These are phyloP conservation scores for Zygotorulaspora mrakii DNA, from an alignment of 1,139 yeast genomes.

Conservation along the genomic window DNA sequence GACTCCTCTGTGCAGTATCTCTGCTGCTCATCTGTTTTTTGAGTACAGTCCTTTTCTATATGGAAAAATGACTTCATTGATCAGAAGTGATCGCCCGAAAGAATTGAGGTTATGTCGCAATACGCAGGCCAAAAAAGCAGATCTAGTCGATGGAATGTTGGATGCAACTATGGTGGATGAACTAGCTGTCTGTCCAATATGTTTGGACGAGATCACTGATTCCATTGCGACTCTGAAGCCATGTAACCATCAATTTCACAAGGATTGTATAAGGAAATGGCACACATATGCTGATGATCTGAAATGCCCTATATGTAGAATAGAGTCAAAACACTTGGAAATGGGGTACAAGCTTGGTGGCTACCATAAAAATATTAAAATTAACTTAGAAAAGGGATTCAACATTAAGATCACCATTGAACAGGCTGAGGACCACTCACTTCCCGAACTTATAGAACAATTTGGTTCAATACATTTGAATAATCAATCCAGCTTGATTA, in stretches of 20 bases:
- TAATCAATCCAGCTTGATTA: background rate
- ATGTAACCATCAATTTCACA: constrained; percentile 32
- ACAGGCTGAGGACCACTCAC: constrained; percentile 8
- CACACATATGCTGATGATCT: constrained; percentile 27
- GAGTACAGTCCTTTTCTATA: too few species aligned
- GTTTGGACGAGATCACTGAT: constrained; percentile 24
- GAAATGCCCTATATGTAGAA: constrained; percentile 33
- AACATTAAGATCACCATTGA: constrained; percentile 13
- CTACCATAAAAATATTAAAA: constrained; percentile 7
- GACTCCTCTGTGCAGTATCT: too few species aligned
- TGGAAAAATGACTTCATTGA: too few species aligned
- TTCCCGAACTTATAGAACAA: constrained; percentile 4
- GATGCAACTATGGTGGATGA: constrained; percentile 1
- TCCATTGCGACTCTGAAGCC: constrained; percentile 24
- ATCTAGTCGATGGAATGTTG: background rate
- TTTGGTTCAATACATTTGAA: constrained; percentile 1
- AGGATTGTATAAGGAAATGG: constrained; percentile 33
- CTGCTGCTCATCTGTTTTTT: too few species aligned
- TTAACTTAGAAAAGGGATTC: constrained; percentile 20
- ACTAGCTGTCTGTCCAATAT: constrained; percentile 24
- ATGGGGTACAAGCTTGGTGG: constrained; percentile 3
- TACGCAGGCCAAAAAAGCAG: too few species aligned
- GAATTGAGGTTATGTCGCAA: too few species aligned
- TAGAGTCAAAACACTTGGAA: constrained; percentile 16
- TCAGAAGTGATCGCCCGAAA: too few species aligned